Base-by-base conservation (phyloP, 768 basidiomycete genomes). In the Boletus sp. region DNA sequence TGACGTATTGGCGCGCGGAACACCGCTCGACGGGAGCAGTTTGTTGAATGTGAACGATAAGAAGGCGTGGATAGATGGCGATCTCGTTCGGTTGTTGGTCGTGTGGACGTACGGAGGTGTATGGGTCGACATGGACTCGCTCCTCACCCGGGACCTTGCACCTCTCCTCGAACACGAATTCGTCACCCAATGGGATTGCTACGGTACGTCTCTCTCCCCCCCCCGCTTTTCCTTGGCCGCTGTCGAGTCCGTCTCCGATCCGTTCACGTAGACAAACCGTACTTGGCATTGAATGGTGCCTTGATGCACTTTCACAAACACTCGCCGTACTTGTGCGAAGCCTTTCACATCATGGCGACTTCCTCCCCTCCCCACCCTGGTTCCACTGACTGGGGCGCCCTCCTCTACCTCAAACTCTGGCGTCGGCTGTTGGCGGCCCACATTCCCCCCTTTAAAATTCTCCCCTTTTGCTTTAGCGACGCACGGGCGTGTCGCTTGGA, bases 181-280 rank as follows among this genome's bases (percentile, higher is more conserved):
- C 67, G 92, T 98, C 10, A 96, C 93, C 2, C 94, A 99, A 64
- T 99, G 96, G 96, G 96, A 99, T 67, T 98, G 96, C 69, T 98
- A 98, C 64, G 91, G 95, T 93, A 67, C 40, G 84, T 52, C 17
- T 15, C 13, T 43, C 6, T 15, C 23, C 7, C 7, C 6, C 23
- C 7, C 7, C 6, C 9, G 5, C 8, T 27, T n/a, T 23, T 9
- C 15, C 32, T 52, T 17, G 33, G 10, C 21, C 7, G 33, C 14
- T 8, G 23, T 30, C 5, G 34, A 35, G 13, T 38, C 17, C 25
- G 25, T 23, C 27, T 34, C 47, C 30, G 17, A 21, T 50, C 39
- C 34, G 6, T 19, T 27, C 38, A 9, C 43, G n/a, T 62, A 89
- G 88, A 89, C 72, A 88, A 90, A 69, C 75, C 80, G 3, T 88